Evolutionary conservation across 2,329 filamentous ascomycete species (phyloP), one percentile per base, ranked within the genome.

Genomic region (Fusarium sp.): DNA sequence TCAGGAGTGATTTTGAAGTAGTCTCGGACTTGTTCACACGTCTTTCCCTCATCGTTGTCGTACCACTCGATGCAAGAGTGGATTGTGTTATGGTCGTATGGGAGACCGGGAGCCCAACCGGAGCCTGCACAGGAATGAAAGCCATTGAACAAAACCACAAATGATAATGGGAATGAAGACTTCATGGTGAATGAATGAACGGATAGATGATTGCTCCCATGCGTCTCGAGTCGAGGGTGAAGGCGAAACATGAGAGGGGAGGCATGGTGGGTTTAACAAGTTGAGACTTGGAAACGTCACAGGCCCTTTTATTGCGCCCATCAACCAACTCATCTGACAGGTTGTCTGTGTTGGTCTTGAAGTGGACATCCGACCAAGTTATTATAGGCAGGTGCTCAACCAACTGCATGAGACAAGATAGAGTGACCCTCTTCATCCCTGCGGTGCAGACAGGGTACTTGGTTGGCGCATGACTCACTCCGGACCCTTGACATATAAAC

Each of bases 111-210:
- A 6, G 35, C 35, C 35, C 35, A 37, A 37, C 35, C 35, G 13
- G 41, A 25, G 4, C 41, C 20, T 7, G 41, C 6, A 9, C 41
- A 45, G 2, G 9, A 25, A 2, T 20, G 20, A 45, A 14, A 45
- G 13, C 20, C 1, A 6, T 9, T 1, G 13, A 45, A 8, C 0
- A 25, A 20, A 5, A 20, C 13, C 1, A 45, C 0, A 20, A 43
- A 11, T 43, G 39, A 43, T 20, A 43, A n/a, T 43, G 10, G 2
- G 20, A 20, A 20, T 20, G 39, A 43, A n/a, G n/a, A 13, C n/a
- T 2, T 20, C 39, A 43, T 43, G 10, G 6, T 20, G 5, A 43
- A 20, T 20, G 7, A 9, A 30, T 30, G 30, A 8, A 30, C 9
- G 30, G 9, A 30, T 9, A 1, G 9, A 30, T 13, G 10, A 10